These are phyloP conservation scores for Didymella pinodella DNA, from an alignment of 2,329 filamentous ascomycete genomes.

Conservation along the genomic window DNA sequence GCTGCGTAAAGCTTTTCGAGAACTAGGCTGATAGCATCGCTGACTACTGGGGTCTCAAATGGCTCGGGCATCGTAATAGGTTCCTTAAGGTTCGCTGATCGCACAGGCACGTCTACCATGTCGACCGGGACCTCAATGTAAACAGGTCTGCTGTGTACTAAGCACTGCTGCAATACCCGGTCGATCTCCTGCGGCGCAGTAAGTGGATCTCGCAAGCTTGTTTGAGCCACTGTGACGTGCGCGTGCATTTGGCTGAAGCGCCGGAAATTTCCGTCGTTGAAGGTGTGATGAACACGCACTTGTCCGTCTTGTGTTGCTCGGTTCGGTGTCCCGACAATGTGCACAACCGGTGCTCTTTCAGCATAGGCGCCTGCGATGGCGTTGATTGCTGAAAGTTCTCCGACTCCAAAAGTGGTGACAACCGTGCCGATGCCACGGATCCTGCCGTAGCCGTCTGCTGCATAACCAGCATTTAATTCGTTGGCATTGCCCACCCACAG, in stretches of 20 bases:
- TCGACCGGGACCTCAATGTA: conserved; percentile 66
- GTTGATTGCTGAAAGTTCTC: conserved; percentile 72
- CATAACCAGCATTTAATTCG: conserved; percentile 63
- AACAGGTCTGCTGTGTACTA: conserved; percentile 63
- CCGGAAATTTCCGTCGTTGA: conserved; percentile 66
- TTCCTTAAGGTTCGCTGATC: conserved; percentile 41
- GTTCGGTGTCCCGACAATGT: conserved; percentile 64
- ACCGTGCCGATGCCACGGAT: conserved; percentile 69
- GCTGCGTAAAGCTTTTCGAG: conserved; percentile 56
- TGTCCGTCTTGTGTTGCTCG: conserved; percentile 55
- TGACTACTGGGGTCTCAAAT: conserved; percentile 31
- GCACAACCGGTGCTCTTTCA: conserved; percentile 73
- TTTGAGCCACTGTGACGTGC: conserved; percentile 60
- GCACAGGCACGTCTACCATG: conserved; percentile 54
- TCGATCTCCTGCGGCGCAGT: conserved; percentile 62
- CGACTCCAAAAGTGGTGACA: conserved; percentile 79
- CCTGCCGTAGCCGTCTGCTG: conserved; percentile 63
- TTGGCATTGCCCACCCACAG: conserved; percentile 60
- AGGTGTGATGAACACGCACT: conserved; percentile 69
- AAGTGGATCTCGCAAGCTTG: conserved; percentile 56
- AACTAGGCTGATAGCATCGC: conserved; percentile 47
- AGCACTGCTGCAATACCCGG: conserved; percentile 58
- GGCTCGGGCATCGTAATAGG: conserved; percentile 8
- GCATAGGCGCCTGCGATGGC: conserved; percentile 77
- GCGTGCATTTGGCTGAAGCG: conserved; percentile 60